Evolutionary conservation across 1,284 basidiomycete species (phyloP), one percentile per base, ranked within the genome.

Genomic region (Lentinula novae-zelandiae): DNA sequence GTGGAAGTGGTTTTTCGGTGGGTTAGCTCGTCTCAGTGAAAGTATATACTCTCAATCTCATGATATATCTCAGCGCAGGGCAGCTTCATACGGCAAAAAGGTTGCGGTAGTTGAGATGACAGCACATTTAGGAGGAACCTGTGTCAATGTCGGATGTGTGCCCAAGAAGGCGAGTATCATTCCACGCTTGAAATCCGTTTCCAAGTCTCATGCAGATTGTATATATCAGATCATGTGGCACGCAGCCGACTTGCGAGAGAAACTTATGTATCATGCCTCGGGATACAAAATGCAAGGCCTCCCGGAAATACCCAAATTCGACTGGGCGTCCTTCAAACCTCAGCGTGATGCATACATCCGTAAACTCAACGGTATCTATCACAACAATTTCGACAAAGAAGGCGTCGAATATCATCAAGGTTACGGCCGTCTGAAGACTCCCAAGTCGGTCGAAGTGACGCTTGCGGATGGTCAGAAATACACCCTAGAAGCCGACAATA

Each of bases 331-430:
- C 12, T 92, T 99, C 80, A 98, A 98, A 75, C 84, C 88, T 53
- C 93, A 96, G 76, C 91, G 96, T 48, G 97, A 99, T 74, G 95
- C 92, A 51, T 99, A 99, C 76, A 96, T 99, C 69, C 83, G 84
- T 64, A 84, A 84, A 54, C 82, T 99, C 61, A 98, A 98, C 77
- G 87, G 86, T 13, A 96, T 98, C 70, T 99, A 99, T 74, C 91
- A 91, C 68, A 84, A 67, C 69, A 98, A 99, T 76, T 87, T 96
- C 59, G 83, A 82, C 57, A 94, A 90, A 70, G 96, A 98, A 73
- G 82, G 87, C 53, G 93, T 99, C 67, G 95, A 97, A 68, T 89
- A 92, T 73, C 87, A 98, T 71, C 81, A 84, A 31, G 96, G 97
- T 8, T 84, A 79, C 70, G 97, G 87, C 1, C 81, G 82, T 38